These are phyloP conservation scores for Moesziomyces sp. DNA, from an alignment of 1,284 basidiomycete species.

Conservation along the genomic window DNA sequence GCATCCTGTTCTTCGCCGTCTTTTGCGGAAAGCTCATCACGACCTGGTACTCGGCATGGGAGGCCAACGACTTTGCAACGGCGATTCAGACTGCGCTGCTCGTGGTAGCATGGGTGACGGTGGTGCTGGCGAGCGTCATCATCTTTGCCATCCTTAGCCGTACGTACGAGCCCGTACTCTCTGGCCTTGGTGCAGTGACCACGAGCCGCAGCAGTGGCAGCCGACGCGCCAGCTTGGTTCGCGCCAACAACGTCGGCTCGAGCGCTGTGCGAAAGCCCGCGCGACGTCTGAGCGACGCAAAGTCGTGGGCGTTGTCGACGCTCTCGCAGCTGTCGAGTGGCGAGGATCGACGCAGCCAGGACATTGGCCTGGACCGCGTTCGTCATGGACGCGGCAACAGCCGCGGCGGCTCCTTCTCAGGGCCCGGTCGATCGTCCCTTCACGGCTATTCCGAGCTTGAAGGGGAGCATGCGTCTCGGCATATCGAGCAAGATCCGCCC, in stretches of 20 bases:
- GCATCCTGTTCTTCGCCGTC: constrained; percentile 27
- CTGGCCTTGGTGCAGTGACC: constrained; percentile 9
- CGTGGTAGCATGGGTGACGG: constrained; percentile 23
- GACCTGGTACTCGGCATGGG: constrained; percentile 33
- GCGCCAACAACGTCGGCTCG: not conserved
- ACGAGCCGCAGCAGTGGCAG: constrained; percentile 8
- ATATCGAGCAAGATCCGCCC: constrained; percentile 1
- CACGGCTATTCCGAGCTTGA: constrained; percentile 24
- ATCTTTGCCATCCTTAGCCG: constrained; percentile 34
- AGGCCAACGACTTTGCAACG: constrained; percentile 14
- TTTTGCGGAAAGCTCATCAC: constrained; percentile 27
- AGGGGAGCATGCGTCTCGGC: constrained; percentile 3
- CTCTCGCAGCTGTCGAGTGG: constrained; percentile 18
- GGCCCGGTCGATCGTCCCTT: constrained; percentile 6
- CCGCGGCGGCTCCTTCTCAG: constrained; percentile 9
- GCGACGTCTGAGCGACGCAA: constrained; percentile 16
- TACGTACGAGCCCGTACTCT: constrained; percentile 37
- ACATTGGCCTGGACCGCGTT: constrained; percentile 18
- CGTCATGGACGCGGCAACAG: constrained; percentile 1
- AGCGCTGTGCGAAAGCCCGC: not conserved
- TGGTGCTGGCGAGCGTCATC: constrained; percentile 21
- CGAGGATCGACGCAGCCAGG: constrained; percentile 6
- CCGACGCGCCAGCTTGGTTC: constrained; percentile 7
- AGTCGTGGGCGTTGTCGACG: constrained; percentile 17
- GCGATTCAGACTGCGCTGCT: constrained; percentile 18